Evolutionary conservation across 192 early-diverging fungal genomes (phyloP).

Genomic region (Dissophora ornata): DNA sequence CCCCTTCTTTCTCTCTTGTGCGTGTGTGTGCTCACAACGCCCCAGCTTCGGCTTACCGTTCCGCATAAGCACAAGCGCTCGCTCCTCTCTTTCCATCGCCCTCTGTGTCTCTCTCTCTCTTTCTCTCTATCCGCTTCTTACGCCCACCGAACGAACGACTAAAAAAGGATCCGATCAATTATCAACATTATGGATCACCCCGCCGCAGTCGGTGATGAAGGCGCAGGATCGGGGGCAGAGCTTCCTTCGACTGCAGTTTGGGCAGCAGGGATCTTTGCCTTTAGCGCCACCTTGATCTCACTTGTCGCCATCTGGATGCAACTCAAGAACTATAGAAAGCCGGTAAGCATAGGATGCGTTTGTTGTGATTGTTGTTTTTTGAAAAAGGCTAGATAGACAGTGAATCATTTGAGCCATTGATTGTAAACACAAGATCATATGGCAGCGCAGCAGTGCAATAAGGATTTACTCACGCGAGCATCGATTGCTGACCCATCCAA

Average conservation of each 20-base stretch:
- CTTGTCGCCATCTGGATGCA: constrained; percentile 65
- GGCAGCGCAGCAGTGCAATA: not conserved
- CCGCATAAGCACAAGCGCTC: too few relatives aligned
- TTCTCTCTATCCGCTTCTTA: not conserved
- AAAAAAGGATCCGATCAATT: too few relatives aligned
- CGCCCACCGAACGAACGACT: not conserved
- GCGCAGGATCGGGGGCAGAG: constrained; percentile 60
- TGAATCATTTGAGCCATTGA: too few relatives aligned
- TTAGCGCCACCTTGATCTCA: constrained; percentile 61
- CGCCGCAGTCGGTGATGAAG: constrained; percentile 11
- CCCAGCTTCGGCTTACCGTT: too few relatives aligned
- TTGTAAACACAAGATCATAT: too few relatives aligned
- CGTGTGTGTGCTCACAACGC: too few relatives aligned
- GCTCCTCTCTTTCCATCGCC: not conserved
- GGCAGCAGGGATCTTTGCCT: constrained; percentile 60
- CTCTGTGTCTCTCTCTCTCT: not conserved
- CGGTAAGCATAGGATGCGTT: constrained; percentile 45
- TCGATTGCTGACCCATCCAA: not conserved
- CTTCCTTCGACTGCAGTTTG: constrained; percentile 54
- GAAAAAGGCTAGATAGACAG: too few relatives aligned
- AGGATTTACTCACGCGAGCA: not conserved
- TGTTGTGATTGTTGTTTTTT: too few relatives aligned
- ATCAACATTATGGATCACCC: constrained; percentile 3
- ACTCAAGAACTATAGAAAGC: constrained; percentile 70
- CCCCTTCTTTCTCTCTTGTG: not conserved